These are phyloP conservation scores for Zarea fungicola DNA, from an alignment of 2,329 filamentous ascomycete species.

Conservation along the genomic window DNA sequence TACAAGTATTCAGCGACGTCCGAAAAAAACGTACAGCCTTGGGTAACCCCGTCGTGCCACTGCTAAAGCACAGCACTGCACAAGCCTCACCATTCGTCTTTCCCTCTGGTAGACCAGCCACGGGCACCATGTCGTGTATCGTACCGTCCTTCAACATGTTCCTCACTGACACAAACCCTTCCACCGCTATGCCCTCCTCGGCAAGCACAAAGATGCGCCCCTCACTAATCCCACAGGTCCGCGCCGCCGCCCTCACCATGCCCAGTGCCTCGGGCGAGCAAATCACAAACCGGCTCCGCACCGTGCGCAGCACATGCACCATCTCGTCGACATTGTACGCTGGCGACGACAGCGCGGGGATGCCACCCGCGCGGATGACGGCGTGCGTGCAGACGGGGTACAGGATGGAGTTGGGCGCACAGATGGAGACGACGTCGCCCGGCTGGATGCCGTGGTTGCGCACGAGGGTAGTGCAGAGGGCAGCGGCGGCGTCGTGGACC, in stretches of 20 bases:
- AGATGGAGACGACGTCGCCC: conserved; percentile 2
- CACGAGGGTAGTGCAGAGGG: conserved; percentile 3
- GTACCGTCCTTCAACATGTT: neutral
- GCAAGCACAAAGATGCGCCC: neutral
- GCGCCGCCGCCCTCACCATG: neutral
- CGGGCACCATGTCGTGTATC: neutral
- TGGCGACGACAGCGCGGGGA: conserved; percentile 7
- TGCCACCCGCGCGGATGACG: conserved; percentile 9
- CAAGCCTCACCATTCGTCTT: conserved; percentile 14
- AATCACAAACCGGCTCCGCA: conserved; percentile 2
- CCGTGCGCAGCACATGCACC: conserved; percentile 4
- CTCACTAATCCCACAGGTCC: neutral
- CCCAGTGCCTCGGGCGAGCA: neutral
- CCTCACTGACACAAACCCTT: neutral
- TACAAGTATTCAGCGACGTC: no score
- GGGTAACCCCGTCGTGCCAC: conserved; percentile 20
- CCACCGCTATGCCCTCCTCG: neutral
- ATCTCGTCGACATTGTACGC: neutral
- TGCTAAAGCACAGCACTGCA: conserved; percentile 19
- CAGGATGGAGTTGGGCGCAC: conserved; percentile 5
- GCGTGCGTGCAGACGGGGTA: conserved; percentile 6
- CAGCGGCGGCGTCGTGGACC: conserved; percentile 3
- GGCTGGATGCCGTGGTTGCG: neutral
- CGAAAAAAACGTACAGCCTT: conserved; percentile 17
- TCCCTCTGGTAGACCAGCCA: neutral